Evolutionary conservation across 345 rosid species (phyloP).

Genomic region (Salix purpurea): DNA sequence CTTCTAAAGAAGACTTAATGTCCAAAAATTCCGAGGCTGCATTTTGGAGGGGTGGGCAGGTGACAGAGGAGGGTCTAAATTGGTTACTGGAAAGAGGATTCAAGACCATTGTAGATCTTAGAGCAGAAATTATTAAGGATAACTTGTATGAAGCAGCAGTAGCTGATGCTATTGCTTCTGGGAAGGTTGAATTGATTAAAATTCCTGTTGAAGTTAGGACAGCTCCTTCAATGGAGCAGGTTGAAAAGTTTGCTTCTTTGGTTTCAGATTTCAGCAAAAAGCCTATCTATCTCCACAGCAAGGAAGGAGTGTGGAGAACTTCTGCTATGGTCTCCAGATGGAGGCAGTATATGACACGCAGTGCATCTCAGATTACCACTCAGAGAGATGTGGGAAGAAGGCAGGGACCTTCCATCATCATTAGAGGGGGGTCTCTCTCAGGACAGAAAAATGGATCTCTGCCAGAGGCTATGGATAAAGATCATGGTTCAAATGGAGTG

Average conservation of each 20-base stretch:
- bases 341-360: slow-evolving; percentile 80
- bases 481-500: slow-evolving; percentile 31
- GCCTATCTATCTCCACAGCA: slow-evolving; percentile 89
- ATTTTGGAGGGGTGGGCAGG: slow-evolving; percentile 94
- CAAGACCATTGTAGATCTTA: slow-evolving; percentile 81
- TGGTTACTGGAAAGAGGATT: slow-evolving; percentile 77
- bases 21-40: slow-evolving; percentile 56
- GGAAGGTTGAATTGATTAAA: slow-evolving; percentile 58
- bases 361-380: slow-evolving; percentile 22
- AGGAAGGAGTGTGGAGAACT: slow-evolving; percentile 88
- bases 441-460: slow-evolving; percentile 31
- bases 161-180: slow-evolving; percentile 51
- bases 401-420: slow-evolving; percentile 12
- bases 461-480: slow-evolving; percentile 27
- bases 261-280: slow-evolving; percentile 65
- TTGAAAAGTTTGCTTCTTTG: slow-evolving; percentile 79
- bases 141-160: slow-evolving; percentile 63
- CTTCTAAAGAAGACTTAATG: slow-evolving; percentile 45
- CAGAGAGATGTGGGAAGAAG: slow-evolving; percentile 17
- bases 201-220: slow-evolving; percentile 78
- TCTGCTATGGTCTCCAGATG: slow-evolving; percentile 91
- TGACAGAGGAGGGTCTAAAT: slow-evolving; percentile 75
- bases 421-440: slow-evolving; percentile 27
- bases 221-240: slow-evolving; percentile 88
- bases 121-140: slow-evolving; percentile 80